A percentile compares a stretch with the other conserved stretches of the same genome.
These are phyloP conservation scores for Pythium biforme DNA, from an alignment of 352 stramenopile genomes.

Conservation along the genomic window DNA sequence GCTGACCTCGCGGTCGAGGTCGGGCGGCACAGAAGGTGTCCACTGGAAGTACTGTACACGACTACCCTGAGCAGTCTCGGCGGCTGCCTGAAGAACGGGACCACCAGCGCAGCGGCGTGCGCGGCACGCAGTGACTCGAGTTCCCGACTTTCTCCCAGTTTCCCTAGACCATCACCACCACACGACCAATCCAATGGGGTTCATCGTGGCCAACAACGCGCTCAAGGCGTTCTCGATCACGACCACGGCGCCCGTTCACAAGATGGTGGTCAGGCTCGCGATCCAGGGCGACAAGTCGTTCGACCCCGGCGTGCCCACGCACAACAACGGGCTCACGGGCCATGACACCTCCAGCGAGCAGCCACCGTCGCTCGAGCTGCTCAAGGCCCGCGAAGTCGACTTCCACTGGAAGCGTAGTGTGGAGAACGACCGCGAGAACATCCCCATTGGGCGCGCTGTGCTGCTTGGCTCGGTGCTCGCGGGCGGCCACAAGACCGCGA, in stretches of 20 bases:
- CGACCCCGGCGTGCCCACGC: constrained; percentile 29
- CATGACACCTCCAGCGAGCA: constrained; percentile 30
- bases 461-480: constrained; percentile 43
- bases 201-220: constrained; percentile 10
- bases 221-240: constrained; percentile 20
- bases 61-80: too few relatives aligned
- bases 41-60: too few relatives aligned
- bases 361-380: constrained; percentile 7
- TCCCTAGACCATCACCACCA: too few relatives aligned
- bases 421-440: constrained; percentile 47
- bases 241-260: constrained; percentile 21
- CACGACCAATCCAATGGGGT: too few relatives aligned
- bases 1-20: too few relatives aligned
- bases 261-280: constrained; percentile 23
- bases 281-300: constrained; percentile 40
- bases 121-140: too few relatives aligned
- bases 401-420: constrained; percentile 45
- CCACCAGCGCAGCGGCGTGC: too few relatives aligned
- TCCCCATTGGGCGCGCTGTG: constrained; percentile 37
- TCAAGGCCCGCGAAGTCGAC: constrained; percentile 32
- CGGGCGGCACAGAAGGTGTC: too few relatives aligned
- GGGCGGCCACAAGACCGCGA: constrained; percentile 38
- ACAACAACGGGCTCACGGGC: constrained; percentile 39
- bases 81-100: too few relatives aligned
- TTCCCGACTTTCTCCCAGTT: too few relatives aligned